phyloP scores from a whole-genome alignment of 805 yeast genomes.

The Ogataea corticis region DNA sequence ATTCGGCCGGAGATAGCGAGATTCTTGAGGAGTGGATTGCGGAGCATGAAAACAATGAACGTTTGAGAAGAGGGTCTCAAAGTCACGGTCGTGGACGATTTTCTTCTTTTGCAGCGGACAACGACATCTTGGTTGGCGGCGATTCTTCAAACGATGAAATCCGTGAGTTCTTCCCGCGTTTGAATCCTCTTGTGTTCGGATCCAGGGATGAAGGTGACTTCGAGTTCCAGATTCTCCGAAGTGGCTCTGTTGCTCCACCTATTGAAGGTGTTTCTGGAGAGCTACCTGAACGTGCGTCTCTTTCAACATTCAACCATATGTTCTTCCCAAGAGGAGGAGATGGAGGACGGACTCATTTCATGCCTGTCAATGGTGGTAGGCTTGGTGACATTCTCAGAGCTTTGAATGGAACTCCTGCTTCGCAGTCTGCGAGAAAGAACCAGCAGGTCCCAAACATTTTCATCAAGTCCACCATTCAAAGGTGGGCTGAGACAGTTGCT shows the following conservation, averaged over 20 bases:
- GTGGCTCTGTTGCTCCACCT: constrained; percentile 12
- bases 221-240: constrained; percentile 11
- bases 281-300: constrained; percentile 9
- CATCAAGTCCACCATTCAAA: constrained; percentile 47
- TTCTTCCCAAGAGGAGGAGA: constrained; percentile 18
- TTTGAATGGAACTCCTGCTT: constrained; percentile 15
- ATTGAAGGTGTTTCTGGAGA: constrained; percentile 10
- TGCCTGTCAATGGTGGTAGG: constrained; percentile 19
- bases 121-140: constrained; percentile 13
- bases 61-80: constrained; percentile 17
- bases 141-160: constrained; percentile 18
- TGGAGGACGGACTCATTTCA: constrained; percentile 12
- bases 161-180: constrained; percentile 12
- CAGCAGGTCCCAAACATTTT: constrained; percentile 24
- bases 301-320: constrained; percentile 13
- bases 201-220: constrained; percentile 10
- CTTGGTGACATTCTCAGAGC: constrained; percentile 22
- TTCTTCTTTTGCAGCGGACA: constrained; percentile 6
- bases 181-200: constrained; percentile 9
- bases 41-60: constrained; percentile 29
- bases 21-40: constrained; percentile 36
- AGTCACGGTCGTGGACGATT: constrained; percentile 3
- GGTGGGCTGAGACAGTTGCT: constrained; percentile 65
- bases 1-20: constrained; percentile 29
- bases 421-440: constrained; percentile 12